Evolutionary conservation across 345 rosid species (phyloP).

Genomic region (Salix brachista): DNA sequence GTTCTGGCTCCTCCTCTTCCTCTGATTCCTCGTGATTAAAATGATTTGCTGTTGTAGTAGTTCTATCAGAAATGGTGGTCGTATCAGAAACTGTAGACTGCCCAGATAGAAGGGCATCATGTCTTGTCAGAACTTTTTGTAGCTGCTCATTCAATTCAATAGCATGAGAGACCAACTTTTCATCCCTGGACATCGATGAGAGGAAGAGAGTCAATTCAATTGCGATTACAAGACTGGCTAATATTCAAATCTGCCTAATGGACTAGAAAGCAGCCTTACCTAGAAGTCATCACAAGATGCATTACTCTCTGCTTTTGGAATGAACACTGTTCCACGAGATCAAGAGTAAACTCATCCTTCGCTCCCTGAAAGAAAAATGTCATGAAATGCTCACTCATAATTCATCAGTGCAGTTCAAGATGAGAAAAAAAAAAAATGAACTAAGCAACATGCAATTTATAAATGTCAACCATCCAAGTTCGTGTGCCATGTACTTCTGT

Average conservation of each 20-base stretch:
- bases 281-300: slow-evolving; percentile 89
- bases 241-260: neutral
- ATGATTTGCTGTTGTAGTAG: slow-evolving; percentile 33
- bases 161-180: slow-evolving; percentile 79
- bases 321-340: slow-evolving; percentile 97
- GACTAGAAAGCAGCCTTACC: slow-evolving; percentile 36
- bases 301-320: slow-evolving; percentile 92
- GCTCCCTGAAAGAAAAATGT: slow-evolving; percentile 54
- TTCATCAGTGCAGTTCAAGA: slow-evolving; percentile 5
- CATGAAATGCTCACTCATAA: neutral
- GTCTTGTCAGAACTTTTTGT: slow-evolving; percentile 74
- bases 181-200: slow-evolving; percentile 53
- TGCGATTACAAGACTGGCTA: neutral
- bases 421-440: neutral
- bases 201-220: slow-evolving; percentile 9
- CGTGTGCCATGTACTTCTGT: neutral
- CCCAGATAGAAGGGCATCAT: slow-evolving; percentile 66
- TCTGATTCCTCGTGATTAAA: slow-evolving; percentile 43
- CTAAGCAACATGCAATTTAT: neutral
- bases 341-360: slow-evolving; percentile 91
- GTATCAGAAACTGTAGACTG: slow-evolving; percentile 15
- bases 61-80: slow-evolving; percentile 14
- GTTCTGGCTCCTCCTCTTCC: slow-evolving; percentile 80
- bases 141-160: slow-evolving; percentile 88
- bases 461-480: neutral